Conservation (phyloP, 179 eudicot species). For the Beta lomatogona region DNA sequence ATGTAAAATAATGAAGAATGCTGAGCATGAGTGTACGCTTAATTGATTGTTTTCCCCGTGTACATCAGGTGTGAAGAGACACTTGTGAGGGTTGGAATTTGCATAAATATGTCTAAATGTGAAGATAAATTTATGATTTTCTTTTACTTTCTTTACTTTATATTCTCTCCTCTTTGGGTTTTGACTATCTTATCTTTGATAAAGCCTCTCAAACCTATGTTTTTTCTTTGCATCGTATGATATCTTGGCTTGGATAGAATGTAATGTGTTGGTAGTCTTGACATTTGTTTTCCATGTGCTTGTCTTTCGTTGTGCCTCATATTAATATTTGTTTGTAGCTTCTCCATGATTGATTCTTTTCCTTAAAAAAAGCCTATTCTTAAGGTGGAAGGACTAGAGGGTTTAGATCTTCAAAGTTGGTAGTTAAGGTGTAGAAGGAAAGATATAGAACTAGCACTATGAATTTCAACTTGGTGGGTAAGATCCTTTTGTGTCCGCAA, state of each 20-base stretch:
- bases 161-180: neutral
- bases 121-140: neutral
- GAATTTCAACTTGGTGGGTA: neutral
- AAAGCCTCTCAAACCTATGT: neutral
- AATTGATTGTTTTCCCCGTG: neutral
- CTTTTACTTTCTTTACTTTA: neutral
- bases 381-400: neutral
- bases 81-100: neutral
- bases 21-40: neutral
- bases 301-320: neutral
- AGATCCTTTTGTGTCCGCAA: neutral
- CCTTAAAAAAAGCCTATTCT: neutral
- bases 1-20: neutral
- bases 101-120: neutral
- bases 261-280: neutral
- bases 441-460: neutral
- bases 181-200: neutral
- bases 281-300: neutral
- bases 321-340: neutral
- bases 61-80: neutral
- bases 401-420: neutral
- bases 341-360: neutral
- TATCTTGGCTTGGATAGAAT: neutral
- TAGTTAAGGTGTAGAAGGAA: neutral
- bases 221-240: neutral